A percentile compares a stretch with the other conserved stretches of the same genome.
Conservation (phyloP, 2,329 filamentous ascomycete genomes). For the Pseudogymnoascus sp. region DNA sequence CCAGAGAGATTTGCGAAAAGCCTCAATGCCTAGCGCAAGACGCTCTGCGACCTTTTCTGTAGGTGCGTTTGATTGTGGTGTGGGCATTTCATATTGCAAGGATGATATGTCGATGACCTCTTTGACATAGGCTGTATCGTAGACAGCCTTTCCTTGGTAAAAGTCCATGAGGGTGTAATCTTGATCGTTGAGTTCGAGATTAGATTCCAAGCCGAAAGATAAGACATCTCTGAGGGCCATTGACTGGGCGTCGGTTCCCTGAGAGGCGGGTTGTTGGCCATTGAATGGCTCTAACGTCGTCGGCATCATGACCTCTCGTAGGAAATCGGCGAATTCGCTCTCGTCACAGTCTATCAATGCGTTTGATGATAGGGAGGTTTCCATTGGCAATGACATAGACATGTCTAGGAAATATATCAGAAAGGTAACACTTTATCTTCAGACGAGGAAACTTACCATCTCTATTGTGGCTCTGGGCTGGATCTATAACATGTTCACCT, state of each 20-base stretch:
- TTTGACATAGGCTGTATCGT: background rate
- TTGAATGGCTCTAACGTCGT: background rate
- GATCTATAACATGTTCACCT: background rate
- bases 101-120: background rate
- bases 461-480: background rate
- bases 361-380: background rate
- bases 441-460: background rate
- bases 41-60: background rate
- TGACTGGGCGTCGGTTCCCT: background rate
- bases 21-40: background rate
- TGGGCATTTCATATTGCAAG: background rate
- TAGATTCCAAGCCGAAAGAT: conserved; percentile 19
- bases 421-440: background rate
- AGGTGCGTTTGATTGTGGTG: background rate
- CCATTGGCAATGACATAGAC: background rate
- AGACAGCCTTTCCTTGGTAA: conserved; percentile 5
- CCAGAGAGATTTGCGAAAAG: background rate
- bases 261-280: conserved; percentile 4
- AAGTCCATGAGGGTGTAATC: conserved; percentile 18
- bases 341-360: background rate
- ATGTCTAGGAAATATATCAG: background rate
- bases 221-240: conserved; percentile 16
- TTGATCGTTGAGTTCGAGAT: conserved; percentile 18
- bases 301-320: conserved; percentile 19
- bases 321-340: conserved; percentile 16